Evolutionary conservation across 192 early-diverging fungal genomes (phyloP).

Genomic region (Rhizophagus clarus): DNA sequence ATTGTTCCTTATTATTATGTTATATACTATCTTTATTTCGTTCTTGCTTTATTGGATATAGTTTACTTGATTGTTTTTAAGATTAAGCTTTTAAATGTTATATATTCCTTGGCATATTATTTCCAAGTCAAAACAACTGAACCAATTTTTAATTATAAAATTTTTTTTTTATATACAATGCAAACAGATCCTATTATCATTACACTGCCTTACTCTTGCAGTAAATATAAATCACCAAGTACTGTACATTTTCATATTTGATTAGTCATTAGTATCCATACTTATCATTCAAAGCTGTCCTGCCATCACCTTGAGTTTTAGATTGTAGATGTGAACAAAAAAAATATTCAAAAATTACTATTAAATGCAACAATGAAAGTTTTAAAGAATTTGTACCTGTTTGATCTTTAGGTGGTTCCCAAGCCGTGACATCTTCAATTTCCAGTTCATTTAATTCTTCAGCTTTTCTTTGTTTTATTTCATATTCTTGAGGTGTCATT

Average conservation of each 20-base stretch:
- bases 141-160: not conserved
- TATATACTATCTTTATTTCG: not conserved
- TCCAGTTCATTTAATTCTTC: conserved; percentile 19
- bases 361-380: not conserved
- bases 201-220: not conserved
- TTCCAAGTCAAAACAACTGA: not conserved
- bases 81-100: not conserved
- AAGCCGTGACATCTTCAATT: conserved; percentile 11
- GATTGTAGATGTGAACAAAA: not conserved
- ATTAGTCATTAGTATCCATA: conserved; percentile 9
- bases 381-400: conserved; percentile 3
- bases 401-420: conserved; percentile 30
- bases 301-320: conserved; percentile 16
- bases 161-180: not conserved
- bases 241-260: not conserved
- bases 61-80: not conserved
- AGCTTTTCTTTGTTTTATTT: conserved; percentile 2
- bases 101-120: not conserved
- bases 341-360: not conserved
- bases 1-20: not conserved
- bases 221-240: not conserved
- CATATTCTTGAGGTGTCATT: conserved; percentile 25
- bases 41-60: not conserved
- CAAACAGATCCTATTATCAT: not conserved
- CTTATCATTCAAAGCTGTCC: conserved; percentile 24